phyloP scores from a whole-genome alignment of 169 alveolate genomes.

The Pseudocohnilembus persalinus region DNA sequence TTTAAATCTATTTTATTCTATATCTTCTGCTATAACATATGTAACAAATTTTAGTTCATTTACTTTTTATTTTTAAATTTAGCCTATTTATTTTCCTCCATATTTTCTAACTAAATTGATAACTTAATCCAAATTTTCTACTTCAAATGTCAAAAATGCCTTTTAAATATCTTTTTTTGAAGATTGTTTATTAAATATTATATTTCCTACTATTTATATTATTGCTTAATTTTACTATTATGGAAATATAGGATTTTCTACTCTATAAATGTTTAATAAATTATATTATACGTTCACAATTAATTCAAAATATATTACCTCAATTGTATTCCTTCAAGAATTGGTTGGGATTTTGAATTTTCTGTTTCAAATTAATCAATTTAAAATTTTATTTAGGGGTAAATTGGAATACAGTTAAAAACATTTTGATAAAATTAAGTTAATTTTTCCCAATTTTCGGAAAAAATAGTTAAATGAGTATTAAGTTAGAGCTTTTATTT shows the following conservation, averaged over 20 bases:
- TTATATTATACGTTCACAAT: background rate
- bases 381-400: background rate
- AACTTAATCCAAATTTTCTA: background rate
- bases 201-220: no score
- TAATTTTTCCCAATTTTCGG: background rate
- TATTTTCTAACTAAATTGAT: no score
- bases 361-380: background rate
- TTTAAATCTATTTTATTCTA: background rate
- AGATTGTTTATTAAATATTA: background rate
- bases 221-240: no score
- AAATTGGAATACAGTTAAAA: background rate
- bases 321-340: background rate
- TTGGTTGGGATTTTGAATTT: background rate
- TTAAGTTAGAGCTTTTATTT: no score
- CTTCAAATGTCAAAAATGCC: background rate
- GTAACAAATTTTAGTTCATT: background rate
- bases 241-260: no score
- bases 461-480: background rate
- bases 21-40: background rate
- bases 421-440: background rate
- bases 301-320: background rate
- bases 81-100: background rate
- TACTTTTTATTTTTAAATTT: no score
- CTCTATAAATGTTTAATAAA: no score
- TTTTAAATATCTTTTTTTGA: background rate